Evolutionary conservation across 2,329 filamentous ascomycete genomes (phyloP).

Genomic region (Onygena corvina): DNA sequence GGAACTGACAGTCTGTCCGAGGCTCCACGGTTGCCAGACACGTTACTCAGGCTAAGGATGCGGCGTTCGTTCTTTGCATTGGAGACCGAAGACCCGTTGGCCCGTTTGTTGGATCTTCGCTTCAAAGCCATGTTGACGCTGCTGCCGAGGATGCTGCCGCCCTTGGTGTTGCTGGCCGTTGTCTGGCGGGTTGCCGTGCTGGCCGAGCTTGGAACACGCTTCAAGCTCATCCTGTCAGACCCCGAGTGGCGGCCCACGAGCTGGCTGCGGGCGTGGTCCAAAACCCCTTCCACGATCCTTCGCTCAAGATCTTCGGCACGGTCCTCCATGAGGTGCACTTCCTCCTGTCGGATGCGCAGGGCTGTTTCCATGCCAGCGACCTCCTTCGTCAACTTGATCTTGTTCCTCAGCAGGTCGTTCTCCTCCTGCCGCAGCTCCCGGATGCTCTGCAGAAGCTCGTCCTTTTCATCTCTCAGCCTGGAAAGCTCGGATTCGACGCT

Average conservation of each 20-base stretch:
- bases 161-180: conserved; percentile 27
- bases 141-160: conserved; percentile 29
- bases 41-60: conserved; percentile 83
- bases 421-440: conserved; percentile 35
- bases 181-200: conserved; percentile 31
- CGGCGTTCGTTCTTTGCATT: conserved; percentile 46
- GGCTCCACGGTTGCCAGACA: conserved; percentile 54
- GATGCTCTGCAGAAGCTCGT: conserved; percentile 49
- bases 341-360: conserved; percentile 74
- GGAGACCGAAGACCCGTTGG: conserved; percentile 31
- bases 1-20: conserved; percentile 24
- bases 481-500: conserved; percentile 44
- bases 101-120: conserved; percentile 39
- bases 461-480: conserved; percentile 46
- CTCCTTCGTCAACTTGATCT: conserved; percentile 67
- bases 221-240: conserved; percentile 39
- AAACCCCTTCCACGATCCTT: conserved; percentile 85
- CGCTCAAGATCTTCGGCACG: conserved; percentile 83
- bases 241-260: conserved; percentile 62
- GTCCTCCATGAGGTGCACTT: conserved; percentile 79
- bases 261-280: conserved; percentile 77
- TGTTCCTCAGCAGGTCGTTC: conserved; percentile 64
- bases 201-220: conserved; percentile 39
- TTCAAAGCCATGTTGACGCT: conserved; percentile 39
- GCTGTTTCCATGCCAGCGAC: conserved; percentile 86